Conservation (phyloP, 768 basidiomycete genomes). For the Termitomyces bulborhizus region DNA sequence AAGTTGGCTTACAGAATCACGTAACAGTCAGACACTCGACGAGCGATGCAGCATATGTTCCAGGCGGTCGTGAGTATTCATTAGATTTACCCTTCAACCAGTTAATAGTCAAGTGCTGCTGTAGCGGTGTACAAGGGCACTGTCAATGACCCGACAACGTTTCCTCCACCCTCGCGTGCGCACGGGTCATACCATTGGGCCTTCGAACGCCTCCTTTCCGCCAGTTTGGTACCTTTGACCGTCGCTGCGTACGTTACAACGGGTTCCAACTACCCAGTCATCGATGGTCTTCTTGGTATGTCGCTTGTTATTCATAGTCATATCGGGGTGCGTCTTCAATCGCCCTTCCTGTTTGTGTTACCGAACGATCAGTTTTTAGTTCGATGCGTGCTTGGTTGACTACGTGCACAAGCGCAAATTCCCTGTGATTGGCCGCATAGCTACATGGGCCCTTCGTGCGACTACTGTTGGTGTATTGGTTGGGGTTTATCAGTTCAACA, state of each 20-base stretch:
- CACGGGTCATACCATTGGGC: conserved; percentile 93
- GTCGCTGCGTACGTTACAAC: conserved; percentile 80
- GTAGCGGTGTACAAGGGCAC: conserved; percentile 84
- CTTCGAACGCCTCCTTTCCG: conserved; percentile 90
- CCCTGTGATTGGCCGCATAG: conserved; percentile 65
- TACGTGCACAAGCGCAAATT: conserved; percentile 94
- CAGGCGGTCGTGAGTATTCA: conserved; percentile 59
- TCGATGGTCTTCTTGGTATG: conserved; percentile 87
- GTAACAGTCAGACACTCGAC: conserved; percentile 34
- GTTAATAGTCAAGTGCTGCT: not conserved
- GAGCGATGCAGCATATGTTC: conserved; percentile 42
- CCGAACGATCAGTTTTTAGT: conserved; percentile 48
- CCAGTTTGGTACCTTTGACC: conserved; percentile 82
- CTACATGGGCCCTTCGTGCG: conserved; percentile 71
- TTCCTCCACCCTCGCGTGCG: conserved; percentile 72
- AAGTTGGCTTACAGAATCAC: conserved; percentile 6
- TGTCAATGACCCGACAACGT: conserved; percentile 91
- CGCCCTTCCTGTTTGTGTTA: not conserved
- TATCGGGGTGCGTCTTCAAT: conserved; percentile 65
- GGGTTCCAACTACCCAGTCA: conserved; percentile 68
- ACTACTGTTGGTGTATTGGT: conserved; percentile 78
- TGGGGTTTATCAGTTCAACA: conserved; percentile 97
- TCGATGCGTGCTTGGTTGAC: conserved; percentile 74
- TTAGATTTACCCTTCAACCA: not conserved
- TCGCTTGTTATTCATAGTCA: conserved; percentile 92